Evolutionary conservation across 2,329 filamentous ascomycete genomes (phyloP), one percentile per base, ranked within the genome.

Genomic region (Calonectria henricotiae): DNA sequence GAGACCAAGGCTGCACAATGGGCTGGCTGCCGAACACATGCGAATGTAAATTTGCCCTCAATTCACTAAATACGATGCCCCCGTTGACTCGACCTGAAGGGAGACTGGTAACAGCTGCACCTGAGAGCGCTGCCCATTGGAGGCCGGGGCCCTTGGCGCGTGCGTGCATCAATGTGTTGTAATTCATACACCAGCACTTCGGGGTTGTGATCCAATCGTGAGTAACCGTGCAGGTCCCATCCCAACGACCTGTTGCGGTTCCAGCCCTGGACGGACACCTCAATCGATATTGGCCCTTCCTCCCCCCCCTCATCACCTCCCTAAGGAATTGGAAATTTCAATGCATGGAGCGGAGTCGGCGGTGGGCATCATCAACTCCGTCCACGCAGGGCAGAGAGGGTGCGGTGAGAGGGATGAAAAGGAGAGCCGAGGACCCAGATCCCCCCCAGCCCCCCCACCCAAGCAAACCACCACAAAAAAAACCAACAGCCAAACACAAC

Each of bases 141-240:
- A n/a, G 20, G 11, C 37, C 37, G 23, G 54, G 23, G 54, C 49
- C 49, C 49, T 54, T 63, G 47, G 64, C 55, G 60, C 30, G 54
- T 62, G 62, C 37, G 54, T 69, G 67, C 67, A 61, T 65, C 54
- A 62, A 69, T 69, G 67, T 65, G 67, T 69, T 69, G 67, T 69
- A 69, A 69, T 62, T 65, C 62, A 39, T 62, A 68, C 66, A 51
- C 25, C 35, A 65, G 39, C 54, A 65, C 27, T 27, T 46, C 20
- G 44, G 32, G 54, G 62, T 12, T 51, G 54, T 62, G 51, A 65
- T 44, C 62, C 62, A 69, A 69, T 69, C 23, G 62, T 60, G 54
- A 61, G 37, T 25, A 37, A 41, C 60, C 55, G 47, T 63, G 37
- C 65, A 30, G 54, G 20, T 39, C 58, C 41, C 13, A 15, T 54